phyloP scores from a whole-genome alignment of 1,284 basidiomycete genomes.

The Ceratobasidium papillatum region DNA sequence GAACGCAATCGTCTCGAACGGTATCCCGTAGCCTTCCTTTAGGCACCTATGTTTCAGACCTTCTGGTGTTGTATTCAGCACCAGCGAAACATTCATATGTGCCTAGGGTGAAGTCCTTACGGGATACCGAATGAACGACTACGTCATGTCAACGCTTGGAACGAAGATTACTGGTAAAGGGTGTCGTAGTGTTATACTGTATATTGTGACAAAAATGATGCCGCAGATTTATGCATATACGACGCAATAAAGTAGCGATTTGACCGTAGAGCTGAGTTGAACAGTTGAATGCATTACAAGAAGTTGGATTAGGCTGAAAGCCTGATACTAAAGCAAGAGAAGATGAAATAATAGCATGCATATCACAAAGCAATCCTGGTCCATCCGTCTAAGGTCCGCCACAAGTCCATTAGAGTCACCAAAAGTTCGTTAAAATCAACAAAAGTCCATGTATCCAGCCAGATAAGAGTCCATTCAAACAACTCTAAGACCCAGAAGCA shows the following conservation, averaged over 20 bases:
- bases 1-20: neutral
- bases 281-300: no score
- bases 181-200: no score
- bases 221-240: neutral
- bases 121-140: neutral
- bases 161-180: no score
- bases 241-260: neutral
- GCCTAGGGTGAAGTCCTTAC: conserved; percentile 32
- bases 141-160: neutral
- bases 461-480: neutral
- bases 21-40: conserved; percentile 20
- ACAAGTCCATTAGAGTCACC: neutral
- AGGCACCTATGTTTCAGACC: conserved; percentile 2
- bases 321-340: neutral
- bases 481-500: neutral
- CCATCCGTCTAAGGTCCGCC: neutral
- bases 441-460: neutral
- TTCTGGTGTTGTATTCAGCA: neutral
- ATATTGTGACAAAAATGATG: neutral
- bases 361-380: neutral
- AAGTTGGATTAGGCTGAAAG: neutral
- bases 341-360: neutral
- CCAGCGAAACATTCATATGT: neutral
- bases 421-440: neutral
- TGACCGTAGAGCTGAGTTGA: neutral